Evolutionary conservation across 108 stramenopile species (phyloP), one percentile per base, ranked within the genome.

Genomic region (Pelagomonas calceolata): DNA sequence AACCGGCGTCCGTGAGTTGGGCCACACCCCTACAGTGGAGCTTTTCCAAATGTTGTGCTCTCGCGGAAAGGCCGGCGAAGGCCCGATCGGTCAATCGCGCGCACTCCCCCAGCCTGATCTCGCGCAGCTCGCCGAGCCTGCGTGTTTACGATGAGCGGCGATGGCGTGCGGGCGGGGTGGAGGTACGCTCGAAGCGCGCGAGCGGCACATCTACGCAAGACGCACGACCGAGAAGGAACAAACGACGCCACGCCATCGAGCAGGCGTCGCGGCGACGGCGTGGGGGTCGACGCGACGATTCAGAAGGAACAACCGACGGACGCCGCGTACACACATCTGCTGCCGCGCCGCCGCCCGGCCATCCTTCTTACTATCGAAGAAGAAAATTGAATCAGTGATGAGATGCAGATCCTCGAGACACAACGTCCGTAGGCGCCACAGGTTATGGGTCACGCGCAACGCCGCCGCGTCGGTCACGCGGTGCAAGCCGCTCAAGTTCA

Each of bases 401-500:
- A 72, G 32, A 44, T 36, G 36, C 30, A 78, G 35, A 30, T 78
- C 77, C 36, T 73, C 71, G 30, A 78, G 32, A 35, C 74, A 66
- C 32, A 78, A 31, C 34, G 51, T 36, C 37, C 65, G 64, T 33
- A 78, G 33, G 21, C 74, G n/a, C 68, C 43, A 69, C 33, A 68
- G 70, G 64, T 74, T 78, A 44, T 74, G 74, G 4, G 74, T 75
- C 43, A 78, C 73, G 34, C 60, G 72, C 30, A 39, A 39, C 12
- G 63, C 74, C 17, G 73, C 73, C 0, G 65, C 36, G 5, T 73
- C 73, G 4, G 77, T 78, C 45, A 73, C 36, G n/a, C 39, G 26
- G 66, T 73, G 73, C 26, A 73, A 36, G 34, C 72, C 72, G 67
- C 51, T 34, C 14, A 78, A 34, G 69, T 78, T 73, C 17, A 78